These are phyloP conservation scores for Besnoitia besnoiti DNA, from an alignment of 169 alveolate genomes.

Conservation along the genomic window DNA sequence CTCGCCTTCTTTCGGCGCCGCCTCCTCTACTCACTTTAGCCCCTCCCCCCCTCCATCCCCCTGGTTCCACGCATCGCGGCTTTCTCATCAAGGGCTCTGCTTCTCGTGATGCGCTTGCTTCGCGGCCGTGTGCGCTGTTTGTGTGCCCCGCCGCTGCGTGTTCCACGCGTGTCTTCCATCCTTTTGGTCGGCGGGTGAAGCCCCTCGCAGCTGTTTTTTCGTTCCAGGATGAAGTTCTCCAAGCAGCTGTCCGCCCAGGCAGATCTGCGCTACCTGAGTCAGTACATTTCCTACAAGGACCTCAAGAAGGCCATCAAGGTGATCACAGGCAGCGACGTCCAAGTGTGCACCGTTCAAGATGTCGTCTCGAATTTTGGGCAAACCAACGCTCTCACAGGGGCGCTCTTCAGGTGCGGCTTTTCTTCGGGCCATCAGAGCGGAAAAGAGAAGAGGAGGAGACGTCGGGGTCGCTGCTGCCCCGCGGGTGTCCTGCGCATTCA, in stretches of 20 bases:
- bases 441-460: too few relatives aligned
- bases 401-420: conserved; percentile 64
- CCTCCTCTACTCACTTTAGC: too few relatives aligned
- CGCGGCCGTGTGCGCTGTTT: too few relatives aligned
- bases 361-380: conserved; percentile 77
- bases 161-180: neutral
- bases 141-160: neutral
- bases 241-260: conserved; percentile 75
- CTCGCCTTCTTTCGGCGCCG: too few relatives aligned
- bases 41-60: too few relatives aligned
- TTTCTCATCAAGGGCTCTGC: too few relatives aligned
- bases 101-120: too few relatives aligned
- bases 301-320: conserved; percentile 78
- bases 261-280: conserved; percentile 73
- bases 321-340: conserved; percentile 80
- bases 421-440: too few relatives aligned
- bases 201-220: neutral
- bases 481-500: too few relatives aligned
- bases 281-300: conserved; percentile 80
- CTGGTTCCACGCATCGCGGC: too few relatives aligned
- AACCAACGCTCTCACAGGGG: conserved; percentile 77
- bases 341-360: conserved; percentile 77
- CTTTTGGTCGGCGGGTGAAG: neutral
- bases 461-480: too few relatives aligned
- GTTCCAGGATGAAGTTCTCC: conserved; percentile 76